Evolutionary conservation across 768 basidiomycete genomes (phyloP), one percentile per base, ranked within the genome.

Genomic region (Agaricus subrufescens): DNA sequence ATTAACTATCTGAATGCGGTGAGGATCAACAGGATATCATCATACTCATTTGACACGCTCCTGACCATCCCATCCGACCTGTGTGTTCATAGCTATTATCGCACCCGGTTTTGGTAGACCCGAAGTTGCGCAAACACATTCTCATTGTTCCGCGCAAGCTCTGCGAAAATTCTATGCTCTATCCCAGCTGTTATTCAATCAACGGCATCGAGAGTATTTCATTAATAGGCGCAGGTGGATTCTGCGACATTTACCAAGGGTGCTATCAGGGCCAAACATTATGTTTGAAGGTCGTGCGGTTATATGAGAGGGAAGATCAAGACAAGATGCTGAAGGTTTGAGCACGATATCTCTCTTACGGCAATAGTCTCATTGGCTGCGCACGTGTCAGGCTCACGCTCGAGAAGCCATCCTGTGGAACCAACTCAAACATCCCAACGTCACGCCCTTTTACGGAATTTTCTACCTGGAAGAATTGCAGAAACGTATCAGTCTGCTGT

Each of bases 161-260:
- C 14, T 66, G 63, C 8, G 55, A 60, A 31, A 60, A 56, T 50
- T 67, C 69, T 6, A 61, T 61, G 8, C 62, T 67, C 3, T 66
- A 68, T 40, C 72, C 72, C 6, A 57, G 62, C 6, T 66, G 65
- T 30, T 64, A 70, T 38, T 45, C 59, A 1, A 54, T 67, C 12
- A 46, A 49, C n/a, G 64, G 55, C 14, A 58, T 67, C 25, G 23
- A 52, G 11, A 34, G 57, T 0, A 58, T 60, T 3, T 49, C 50
- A 5, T 55, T 60, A 1, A 54, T 61, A 4, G 57, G 61, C 0
- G 54, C 56, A n/a, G 70, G 70, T 6, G 56, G 62, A 14, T 71
- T 68, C 49, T 63, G 67, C 9, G 70, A 70, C 12, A 63, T 71
- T 12, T 66, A 66, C 60, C 66, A 52, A 51, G 67, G 65, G 2